Base-by-base conservation (phyloP, 805 yeast genomes). In the Saccharomyces jurei region DNA sequence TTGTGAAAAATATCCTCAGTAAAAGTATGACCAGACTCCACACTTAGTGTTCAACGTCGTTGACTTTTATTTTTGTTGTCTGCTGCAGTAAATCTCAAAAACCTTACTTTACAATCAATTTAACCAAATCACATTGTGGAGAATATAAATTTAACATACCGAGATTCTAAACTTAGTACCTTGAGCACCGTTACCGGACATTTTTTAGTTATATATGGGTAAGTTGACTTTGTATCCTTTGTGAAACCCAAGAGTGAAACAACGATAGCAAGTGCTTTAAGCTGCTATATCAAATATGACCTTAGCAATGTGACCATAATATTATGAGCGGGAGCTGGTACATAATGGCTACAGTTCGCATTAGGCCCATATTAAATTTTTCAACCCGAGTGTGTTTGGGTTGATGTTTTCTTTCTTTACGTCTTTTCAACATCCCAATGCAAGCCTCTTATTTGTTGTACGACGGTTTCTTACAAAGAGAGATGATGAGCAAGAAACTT, bases 151-250 rank as follows among this genome's bases (percentile, higher is more conserved):
- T 22, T 57, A 67, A 87, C 96, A 79, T 88, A 88, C 96, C 79
- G 99, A 90, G 88, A 92, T 89, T 82, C 97, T 90, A 89, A 87
- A 94, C 84, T 92, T 92, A 87, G 90, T 94, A 84, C 99, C 97
- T 79, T 96, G 89, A 82, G 96, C 94, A 84, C 96, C 95, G 77
- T 87, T 83, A 75, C 87, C 87, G 74, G 90, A 85, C 92, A 86
- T 86, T 77, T 77, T 10, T 73, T 79, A 71, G 67, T 36, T 36
- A 21, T 36, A 36, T 36, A 36, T 36, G 25, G 44, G 44, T 36
- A 17, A n/a, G 44, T 36, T 17, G 41, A n/a, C 4, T 36, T 36
- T 36, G 25, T 36, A 17, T 36, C 17, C 1, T 22, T 36, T 36
- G 44, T 17, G 6, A 17, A n/a, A 17, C 22, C 44, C 11, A 36